phyloP scores from a whole-genome alignment of 2,329 filamentous ascomycete genomes.

The Coniochaeta sp. region DNA sequence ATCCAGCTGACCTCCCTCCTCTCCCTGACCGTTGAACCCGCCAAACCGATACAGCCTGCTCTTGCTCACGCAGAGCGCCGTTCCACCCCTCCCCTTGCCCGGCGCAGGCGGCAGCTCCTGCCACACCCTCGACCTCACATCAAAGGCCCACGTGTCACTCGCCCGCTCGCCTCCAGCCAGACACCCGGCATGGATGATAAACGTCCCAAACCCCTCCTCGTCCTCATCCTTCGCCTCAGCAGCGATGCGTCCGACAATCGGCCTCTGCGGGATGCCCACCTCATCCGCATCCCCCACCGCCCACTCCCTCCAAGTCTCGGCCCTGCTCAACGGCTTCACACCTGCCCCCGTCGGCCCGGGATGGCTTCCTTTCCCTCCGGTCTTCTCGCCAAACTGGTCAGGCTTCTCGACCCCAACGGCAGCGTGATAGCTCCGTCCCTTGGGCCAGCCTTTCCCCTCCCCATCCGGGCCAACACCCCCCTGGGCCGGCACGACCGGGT shows the following conservation, averaged over 20 bases:
- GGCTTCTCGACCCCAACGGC: conserved; percentile 50
- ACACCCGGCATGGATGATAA: conserved; percentile 73
- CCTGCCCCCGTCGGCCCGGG: conserved; percentile 11
- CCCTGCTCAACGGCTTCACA: conserved; percentile 11
- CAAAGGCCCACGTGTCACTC: conserved; percentile 72
- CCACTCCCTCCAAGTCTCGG: conserved; percentile 47
- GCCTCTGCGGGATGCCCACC: conserved; percentile 51
- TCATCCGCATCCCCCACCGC: conserved; percentile 45
- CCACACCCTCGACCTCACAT: conserved; percentile 58
- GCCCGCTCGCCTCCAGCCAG: conserved; percentile 52
- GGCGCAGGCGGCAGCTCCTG: conserved; percentile 60
- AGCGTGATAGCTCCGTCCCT: conserved; percentile 63
- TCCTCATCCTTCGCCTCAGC: conserved; percentile 52
- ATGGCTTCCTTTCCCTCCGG: neutral
- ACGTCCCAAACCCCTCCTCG: conserved; percentile 54
- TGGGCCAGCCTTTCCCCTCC: conserved; percentile 37
- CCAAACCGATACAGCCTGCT: conserved; percentile 70
- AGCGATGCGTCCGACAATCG: conserved; percentile 49
- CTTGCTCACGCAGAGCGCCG: conserved; percentile 56
- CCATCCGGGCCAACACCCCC: neutral
- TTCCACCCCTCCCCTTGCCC: conserved; percentile 56
- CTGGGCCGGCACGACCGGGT: conserved; percentile 41
- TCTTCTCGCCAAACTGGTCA: conserved; percentile 31
- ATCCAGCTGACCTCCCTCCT: conserved; percentile 67
- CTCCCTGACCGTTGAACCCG: conserved; percentile 64